Percentiles rank a stretch among this genome's conserved stretches.
These are phyloP conservation scores for Domatiomyces catenatus DNA, from an alignment of 2,329 filamentous ascomycete genomes.

Conservation along the genomic window DNA sequence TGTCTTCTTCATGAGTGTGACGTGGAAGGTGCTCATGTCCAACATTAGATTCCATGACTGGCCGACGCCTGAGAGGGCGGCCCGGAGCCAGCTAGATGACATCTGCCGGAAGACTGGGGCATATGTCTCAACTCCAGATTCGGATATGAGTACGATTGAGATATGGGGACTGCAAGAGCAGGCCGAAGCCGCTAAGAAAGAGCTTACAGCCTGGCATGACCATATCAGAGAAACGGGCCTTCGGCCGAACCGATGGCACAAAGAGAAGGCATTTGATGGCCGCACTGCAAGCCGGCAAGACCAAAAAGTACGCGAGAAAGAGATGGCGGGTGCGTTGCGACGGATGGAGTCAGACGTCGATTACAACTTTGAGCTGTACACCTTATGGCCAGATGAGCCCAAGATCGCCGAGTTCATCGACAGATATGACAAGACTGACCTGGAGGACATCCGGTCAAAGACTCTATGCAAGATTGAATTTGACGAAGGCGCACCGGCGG, in stretches of 20 bases:
- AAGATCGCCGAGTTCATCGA: constrained; percentile 12
- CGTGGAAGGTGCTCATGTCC: neutral
- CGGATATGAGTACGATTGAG: constrained; percentile 4
- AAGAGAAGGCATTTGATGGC: constrained; percentile 11
- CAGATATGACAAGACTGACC: constrained; percentile 2
- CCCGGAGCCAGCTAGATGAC: neutral
- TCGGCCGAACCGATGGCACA: constrained; percentile 6
- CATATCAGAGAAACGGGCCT: constrained; percentile 2
- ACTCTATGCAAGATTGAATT: constrained; percentile 8
- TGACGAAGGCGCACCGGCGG: neutral
- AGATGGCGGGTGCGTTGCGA: constrained; percentile 3
- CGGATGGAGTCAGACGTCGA: constrained; percentile 5
- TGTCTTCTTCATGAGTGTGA: neutral
- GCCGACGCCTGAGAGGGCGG: neutral
- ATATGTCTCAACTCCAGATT: constrained; percentile 9
- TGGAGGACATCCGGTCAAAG: constrained; percentile 7
- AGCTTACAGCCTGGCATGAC: constrained; percentile 8
- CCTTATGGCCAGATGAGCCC: constrained; percentile 14
- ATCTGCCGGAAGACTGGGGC: constrained; percentile 4
- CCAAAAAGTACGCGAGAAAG: constrained; percentile 4
- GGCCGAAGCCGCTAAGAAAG: constrained; percentile 5
- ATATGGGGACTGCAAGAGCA: constrained; percentile 12
- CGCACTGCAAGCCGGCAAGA: constrained; percentile 12
- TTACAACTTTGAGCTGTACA: constrained; percentile 9
- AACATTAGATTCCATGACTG: neutral